Evolutionary conservation across 2,329 filamentous ascomycete species (phyloP).

Genomic region (Akanthomyces muscarius): DNA sequence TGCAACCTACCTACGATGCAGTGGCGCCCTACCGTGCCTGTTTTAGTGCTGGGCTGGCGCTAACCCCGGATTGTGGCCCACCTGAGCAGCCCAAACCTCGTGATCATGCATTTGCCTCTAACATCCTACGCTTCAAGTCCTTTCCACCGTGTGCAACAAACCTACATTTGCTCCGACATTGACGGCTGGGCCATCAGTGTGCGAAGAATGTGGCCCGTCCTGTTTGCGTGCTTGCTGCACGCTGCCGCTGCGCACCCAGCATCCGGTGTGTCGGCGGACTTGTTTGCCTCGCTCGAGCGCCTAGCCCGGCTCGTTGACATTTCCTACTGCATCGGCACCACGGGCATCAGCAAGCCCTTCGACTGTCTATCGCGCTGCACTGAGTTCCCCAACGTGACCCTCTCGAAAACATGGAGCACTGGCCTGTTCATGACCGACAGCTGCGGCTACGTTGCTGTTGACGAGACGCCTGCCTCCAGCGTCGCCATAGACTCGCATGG

Average conservation of each 20-base stretch:
- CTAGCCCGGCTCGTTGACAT: constrained; percentile 91
- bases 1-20: background rate
- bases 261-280: constrained; percentile 47
- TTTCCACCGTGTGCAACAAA: background rate
- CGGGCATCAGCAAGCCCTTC: constrained; percentile 80
- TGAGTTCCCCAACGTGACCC: constrained; percentile 75
- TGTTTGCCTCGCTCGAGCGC: constrained; percentile 83
- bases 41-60: background rate
- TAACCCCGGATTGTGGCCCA: constrained; percentile 14
- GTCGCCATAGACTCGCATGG: constrained; percentile 20
- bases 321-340: constrained; percentile 83
- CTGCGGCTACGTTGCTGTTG: constrained; percentile 90
- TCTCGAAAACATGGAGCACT: constrained; percentile 86
- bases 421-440: constrained; percentile 82
- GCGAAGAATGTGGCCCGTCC: background rate
- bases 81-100: constrained; percentile 9
- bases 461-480: constrained; percentile 47
- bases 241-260: background rate
- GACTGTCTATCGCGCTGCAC: constrained; percentile 77
- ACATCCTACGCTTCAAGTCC: background rate
- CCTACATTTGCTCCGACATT: background rate
- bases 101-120: constrained; percentile 8
- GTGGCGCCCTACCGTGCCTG: background rate
- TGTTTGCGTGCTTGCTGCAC: background rate
- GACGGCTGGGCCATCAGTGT: background rate